Conservation (phyloP, 2,329 filamentous ascomycete genomes). For the Diaporthe citriasiana region DNA sequence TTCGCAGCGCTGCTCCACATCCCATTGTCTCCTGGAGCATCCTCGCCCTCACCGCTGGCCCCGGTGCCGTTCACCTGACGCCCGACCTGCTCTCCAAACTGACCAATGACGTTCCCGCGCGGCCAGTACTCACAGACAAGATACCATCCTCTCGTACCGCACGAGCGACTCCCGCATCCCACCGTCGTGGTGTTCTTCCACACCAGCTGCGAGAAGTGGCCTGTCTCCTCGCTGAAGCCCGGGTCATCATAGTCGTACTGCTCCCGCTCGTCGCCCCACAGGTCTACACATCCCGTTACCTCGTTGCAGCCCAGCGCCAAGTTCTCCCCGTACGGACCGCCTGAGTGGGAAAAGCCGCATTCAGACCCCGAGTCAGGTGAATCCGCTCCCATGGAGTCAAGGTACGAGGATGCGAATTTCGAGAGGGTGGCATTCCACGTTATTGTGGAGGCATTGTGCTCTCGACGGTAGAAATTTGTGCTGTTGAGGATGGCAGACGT, state of each 20-base stretch:
- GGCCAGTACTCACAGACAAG: slow-evolving; percentile 81
- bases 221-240: slow-evolving; percentile 71
- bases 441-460: slow-evolving; percentile 72
- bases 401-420: slow-evolving; percentile 66
- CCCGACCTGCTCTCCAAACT: slow-evolving; percentile 63
- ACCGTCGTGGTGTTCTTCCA: slow-evolving; percentile 75
- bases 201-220: slow-evolving; percentile 81
- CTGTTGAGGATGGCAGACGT: slow-evolving; percentile 71
- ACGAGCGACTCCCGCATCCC: slow-evolving; percentile 66
- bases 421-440: slow-evolving; percentile 77
- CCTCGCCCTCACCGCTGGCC: background rate
- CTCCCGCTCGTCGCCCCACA: slow-evolving; percentile 74
- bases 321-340: slow-evolving; percentile 80
- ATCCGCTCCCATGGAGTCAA: slow-evolving; percentile 48
- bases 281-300: slow-evolving; percentile 70
- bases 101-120: slow-evolving; percentile 71
- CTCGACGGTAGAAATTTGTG: slow-evolving; percentile 75
- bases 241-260: slow-evolving; percentile 71
- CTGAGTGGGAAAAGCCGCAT: slow-evolving; percentile 68
- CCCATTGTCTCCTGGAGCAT: slow-evolving; percentile 18
- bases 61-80: slow-evolving; percentile 49
- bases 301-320: slow-evolving; percentile 77
- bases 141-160: slow-evolving; percentile 69
- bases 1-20: slow-evolving; percentile 22
- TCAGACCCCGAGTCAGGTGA: slow-evolving; percentile 41